Percentiles rank a stretch among this genome's conserved stretches.
Conservation (phyloP, 352 stramenopile genomes). For the Globisporangium nodosum region DNA sequence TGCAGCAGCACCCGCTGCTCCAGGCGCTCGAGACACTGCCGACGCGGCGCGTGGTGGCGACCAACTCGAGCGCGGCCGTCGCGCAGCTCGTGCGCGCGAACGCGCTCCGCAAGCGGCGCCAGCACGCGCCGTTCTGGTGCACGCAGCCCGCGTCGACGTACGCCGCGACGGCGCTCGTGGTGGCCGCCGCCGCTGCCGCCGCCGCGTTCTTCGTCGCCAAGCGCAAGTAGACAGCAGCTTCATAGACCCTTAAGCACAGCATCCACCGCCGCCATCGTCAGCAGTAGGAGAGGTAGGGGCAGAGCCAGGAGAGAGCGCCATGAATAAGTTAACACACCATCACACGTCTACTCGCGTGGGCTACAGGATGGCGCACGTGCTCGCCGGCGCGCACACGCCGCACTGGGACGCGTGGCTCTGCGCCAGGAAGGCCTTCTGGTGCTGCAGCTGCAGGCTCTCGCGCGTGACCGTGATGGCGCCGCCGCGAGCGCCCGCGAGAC, state of each 20-base stretch:
- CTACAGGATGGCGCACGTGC: conserved; percentile 58
- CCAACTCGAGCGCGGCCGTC: conserved; percentile 60
- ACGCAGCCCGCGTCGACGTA: conserved; percentile 20
- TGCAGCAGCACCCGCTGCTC: conserved; percentile 72
- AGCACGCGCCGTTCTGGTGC: conserved; percentile 8
- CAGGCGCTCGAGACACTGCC: conserved; percentile 68
- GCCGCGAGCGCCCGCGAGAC: not conserved
- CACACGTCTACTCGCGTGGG: not conserved
- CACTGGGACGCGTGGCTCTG: conserved; percentile 67
- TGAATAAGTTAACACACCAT: not conserved
- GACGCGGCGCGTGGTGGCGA: conserved; percentile 49
- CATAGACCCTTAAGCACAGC: too few relatives aligned
- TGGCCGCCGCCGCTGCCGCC: conserved; percentile 23
- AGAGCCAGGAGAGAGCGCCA: not conserved
- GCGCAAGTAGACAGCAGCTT: conserved; percentile 15
- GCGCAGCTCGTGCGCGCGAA: conserved; percentile 55
- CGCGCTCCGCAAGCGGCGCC: conserved; percentile 2
- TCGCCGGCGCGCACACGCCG: conserved; percentile 33
- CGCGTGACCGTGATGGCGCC: conserved; percentile 64
- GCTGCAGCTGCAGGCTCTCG: conserved; percentile 79
- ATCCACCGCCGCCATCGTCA: not conserved
- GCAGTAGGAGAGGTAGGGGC: not conserved
- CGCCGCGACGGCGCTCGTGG: conserved; percentile 27
- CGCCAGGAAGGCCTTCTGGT: conserved; percentile 75
- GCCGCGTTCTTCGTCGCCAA: conserved; percentile 36